Evolutionary conservation across 2,329 filamentous ascomycete genomes (phyloP).

Genomic region (Trichoderma aggressivum): DNA sequence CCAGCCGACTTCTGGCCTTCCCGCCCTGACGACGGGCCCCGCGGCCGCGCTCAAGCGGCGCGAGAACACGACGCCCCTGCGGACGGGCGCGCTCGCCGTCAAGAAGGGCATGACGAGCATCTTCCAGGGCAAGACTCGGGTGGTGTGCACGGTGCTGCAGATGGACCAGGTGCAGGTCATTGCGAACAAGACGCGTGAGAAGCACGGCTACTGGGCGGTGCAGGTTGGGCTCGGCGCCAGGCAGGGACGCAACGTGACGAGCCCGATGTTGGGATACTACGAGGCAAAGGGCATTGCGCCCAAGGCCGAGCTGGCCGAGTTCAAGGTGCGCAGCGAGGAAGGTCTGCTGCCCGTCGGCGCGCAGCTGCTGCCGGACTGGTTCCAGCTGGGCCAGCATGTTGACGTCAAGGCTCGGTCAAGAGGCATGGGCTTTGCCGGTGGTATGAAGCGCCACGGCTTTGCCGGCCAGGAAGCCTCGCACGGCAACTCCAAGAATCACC

Average conservation of each 20-base stretch:
- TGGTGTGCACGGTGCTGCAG: slow-evolving; percentile 87
- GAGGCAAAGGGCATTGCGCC: slow-evolving; percentile 76
- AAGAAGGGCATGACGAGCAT: slow-evolving; percentile 97
- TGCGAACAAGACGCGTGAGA: slow-evolving; percentile 73
- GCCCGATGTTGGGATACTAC: slow-evolving; percentile 84
- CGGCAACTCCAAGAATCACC: slow-evolving; percentile 92
- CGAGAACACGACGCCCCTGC: slow-evolving; percentile 58
- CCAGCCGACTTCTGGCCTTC: slow-evolving; percentile 54
- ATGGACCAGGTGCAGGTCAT: slow-evolving; percentile 90
- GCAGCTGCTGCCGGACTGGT: slow-evolving; percentile 82
- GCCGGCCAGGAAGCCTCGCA: slow-evolving; percentile 85
- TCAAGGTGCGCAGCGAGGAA: slow-evolving; percentile 70
- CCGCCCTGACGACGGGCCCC: slow-evolving; percentile 54
- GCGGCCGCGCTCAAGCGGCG: slow-evolving; percentile 59
- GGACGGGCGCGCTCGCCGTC: slow-evolving; percentile 77
- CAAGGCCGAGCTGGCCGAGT: slow-evolving; percentile 81
- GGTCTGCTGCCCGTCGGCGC: slow-evolving; percentile 76
- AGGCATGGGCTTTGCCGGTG: slow-evolving; percentile 93
- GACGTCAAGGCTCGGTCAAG: slow-evolving; percentile 76
- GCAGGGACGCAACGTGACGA: slow-evolving; percentile 71
- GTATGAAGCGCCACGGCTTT: slow-evolving; percentile 96
- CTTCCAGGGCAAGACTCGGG: slow-evolving; percentile 74
- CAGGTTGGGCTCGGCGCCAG: slow-evolving; percentile 80
- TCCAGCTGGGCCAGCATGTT: slow-evolving; percentile 83
- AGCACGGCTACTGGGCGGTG: slow-evolving; percentile 90